Evolutionary conservation across 129 eudicot species (phyloP), one percentile per base, ranked within the genome.

Genomic region (Scalesia atractyloides): DNA sequence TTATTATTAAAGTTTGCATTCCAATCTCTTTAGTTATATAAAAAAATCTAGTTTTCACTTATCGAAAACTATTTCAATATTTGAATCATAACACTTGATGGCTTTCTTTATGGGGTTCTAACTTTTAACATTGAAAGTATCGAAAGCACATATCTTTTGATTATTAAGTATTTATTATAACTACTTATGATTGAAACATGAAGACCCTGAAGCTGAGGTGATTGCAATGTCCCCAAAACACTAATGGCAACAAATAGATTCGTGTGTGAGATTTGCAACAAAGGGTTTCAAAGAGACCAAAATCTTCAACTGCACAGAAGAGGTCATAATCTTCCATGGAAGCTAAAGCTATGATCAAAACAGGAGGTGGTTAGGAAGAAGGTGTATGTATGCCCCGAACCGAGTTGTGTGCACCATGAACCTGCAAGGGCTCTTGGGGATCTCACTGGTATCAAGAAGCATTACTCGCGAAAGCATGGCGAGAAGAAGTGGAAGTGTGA

Each of bases 401-500:
- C 85, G 1, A 80, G 80, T 22, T 90, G 97, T 73, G 97, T 90
- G 18, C 97, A 90, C 81, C 91, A 90, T 76, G 91, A 90, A 43
- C 89, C 95, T 3, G 80, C 89, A 34, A 79, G 95, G 73, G 97
- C 95, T 1, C 82, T 90, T 63, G 97, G 97, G 12, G 96, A 90
- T 71, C 83, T 90, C 16, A 90, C 96, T 5, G 91, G 97, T 30
- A 90, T 90, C 11, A 90, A 90, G 43, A 90, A 87, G 39, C 91
- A 90, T 70, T 90, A 73, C 72, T 79, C 81, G 14, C 81, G 97
- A 64, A 90, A 90, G 44, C 97, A 90, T 64, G 97, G 97, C 4
- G 97, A 90, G 87, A 90, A 90, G 80, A 90, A 90, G 57, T 90
- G 94, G 94, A 90, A 90, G 67, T 90, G 97, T 44, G 97, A 90